A percentile compares a stretch with the other conserved stretches of the same genome.
These are phyloP conservation scores for Ciborinia camelliae DNA, from an alignment of 2,329 filamentous ascomycete genomes.

Conservation along the genomic window DNA sequence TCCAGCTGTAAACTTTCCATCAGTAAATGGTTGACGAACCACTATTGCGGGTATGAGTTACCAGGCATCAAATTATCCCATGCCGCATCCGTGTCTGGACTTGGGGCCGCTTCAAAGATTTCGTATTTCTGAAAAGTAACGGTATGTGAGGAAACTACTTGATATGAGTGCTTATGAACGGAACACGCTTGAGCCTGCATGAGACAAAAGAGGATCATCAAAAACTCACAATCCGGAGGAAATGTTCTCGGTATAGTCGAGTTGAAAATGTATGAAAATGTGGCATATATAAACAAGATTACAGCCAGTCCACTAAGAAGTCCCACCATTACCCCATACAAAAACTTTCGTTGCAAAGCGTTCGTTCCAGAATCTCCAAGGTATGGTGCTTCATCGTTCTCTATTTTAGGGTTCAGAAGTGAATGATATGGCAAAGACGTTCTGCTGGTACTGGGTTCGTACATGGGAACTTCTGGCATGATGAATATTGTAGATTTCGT, in stretches of 20 bases:
- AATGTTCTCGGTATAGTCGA: neutral
- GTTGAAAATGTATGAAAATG: neutral
- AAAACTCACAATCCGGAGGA: neutral
- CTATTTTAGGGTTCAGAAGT: conserved; percentile 1
- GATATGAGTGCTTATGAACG: neutral
- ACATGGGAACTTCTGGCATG: neutral
- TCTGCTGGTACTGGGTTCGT: neutral
- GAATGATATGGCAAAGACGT: neutral
- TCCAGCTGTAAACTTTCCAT: neutral
- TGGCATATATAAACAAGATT: neutral
- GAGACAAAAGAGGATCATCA: neutral
- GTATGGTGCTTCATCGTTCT: neutral
- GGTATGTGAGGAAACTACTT: neutral
- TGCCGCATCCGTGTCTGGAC: conserved; percentile 2
- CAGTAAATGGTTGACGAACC: neutral
- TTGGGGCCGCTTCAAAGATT: neutral
- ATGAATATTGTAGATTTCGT: neutral
- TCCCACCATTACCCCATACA: neutral
- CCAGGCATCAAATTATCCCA: conserved; percentile 12
- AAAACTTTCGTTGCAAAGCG: neutral
- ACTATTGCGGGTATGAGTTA: neutral
- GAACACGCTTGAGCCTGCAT: neutral
- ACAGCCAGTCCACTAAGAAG: neutral
- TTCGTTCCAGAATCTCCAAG: neutral
- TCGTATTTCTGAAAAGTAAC: neutral